These are phyloP conservation scores for Naganishia onofrii DNA, from an alignment of 768 basidiomycete species.

Conservation along the genomic window DNA sequence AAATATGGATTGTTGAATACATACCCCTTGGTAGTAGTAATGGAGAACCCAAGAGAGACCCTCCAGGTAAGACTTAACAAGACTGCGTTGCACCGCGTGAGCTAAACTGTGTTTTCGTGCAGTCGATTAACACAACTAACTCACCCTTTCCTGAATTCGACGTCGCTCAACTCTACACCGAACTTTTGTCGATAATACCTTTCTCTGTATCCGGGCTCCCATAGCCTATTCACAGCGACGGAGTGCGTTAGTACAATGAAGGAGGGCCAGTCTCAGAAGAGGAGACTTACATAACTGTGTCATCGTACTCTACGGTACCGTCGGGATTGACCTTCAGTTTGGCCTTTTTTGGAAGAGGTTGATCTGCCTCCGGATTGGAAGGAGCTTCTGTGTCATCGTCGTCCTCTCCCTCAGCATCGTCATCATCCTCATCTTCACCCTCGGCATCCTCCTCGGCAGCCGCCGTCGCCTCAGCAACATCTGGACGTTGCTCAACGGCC, in stretches of 20 bases:
- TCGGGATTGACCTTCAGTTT: constrained; percentile 79
- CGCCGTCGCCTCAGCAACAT: constrained; percentile 45
- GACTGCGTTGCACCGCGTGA: constrained; percentile 54
- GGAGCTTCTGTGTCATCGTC: constrained; percentile 46
- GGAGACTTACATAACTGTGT: constrained; percentile 79
- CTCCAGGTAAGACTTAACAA: constrained; percentile 83
- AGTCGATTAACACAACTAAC: constrained; percentile 40
- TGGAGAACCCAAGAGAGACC: constrained; percentile 92
- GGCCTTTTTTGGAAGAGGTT: constrained; percentile 54
- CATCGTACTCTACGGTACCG: constrained; percentile 90
- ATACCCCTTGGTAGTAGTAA: constrained; percentile 97
- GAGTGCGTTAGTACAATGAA: background rate
- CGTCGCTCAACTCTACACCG: constrained; percentile 67
- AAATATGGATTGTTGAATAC: constrained; percentile 44
- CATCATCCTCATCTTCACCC: constrained; percentile 37
- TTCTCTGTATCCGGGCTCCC: constrained; percentile 64
- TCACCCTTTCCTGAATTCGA: constrained; percentile 70
- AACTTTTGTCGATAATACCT: constrained; percentile 95
- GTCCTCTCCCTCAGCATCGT: constrained; percentile 55
- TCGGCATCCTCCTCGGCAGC: constrained; percentile 54
- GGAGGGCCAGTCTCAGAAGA: constrained; percentile 5
- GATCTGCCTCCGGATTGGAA: constrained; percentile 48
- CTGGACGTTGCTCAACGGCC: constrained; percentile 16
- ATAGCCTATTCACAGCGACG: background rate
- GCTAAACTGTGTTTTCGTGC: constrained; percentile 17